A percentile compares a stretch with the other conserved stretches of the same genome.
These are phyloP conservation scores for Murraya koenigii DNA, from an alignment of 345 rosid genomes.

Conservation along the genomic window DNA sequence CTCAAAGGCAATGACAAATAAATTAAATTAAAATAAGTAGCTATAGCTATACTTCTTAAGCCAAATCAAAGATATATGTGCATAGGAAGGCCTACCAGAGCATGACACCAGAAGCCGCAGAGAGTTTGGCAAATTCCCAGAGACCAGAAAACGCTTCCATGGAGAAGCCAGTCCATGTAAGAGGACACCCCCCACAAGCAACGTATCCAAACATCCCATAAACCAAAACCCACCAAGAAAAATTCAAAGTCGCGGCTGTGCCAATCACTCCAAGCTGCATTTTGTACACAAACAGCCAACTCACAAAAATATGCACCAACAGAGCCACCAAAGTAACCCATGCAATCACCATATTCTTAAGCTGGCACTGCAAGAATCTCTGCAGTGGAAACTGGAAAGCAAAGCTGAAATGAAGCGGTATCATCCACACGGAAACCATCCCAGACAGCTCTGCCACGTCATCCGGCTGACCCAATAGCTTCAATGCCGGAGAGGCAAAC, in stretches of 20 bases:
- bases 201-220: conserved; percentile 37
- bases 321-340: conserved; percentile 41
- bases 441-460: conserved; percentile 59
- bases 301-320: conserved; percentile 41
- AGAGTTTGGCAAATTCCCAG: conserved; percentile 69
- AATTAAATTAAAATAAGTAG: too few relatives aligned
- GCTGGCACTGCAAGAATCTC: conserved; percentile 69
- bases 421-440: conserved; percentile 34
- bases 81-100: conserved; percentile 41
- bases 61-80: too few relatives aligned
- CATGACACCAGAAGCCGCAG: conserved; percentile 78
- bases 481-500: conserved; percentile 44
- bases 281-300: conserved; percentile 57
- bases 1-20: not conserved
- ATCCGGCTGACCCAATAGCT: conserved; percentile 59
- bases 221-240: conserved; percentile 69
- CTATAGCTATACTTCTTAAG: too few relatives aligned
- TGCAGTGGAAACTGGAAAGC: conserved; percentile 65
- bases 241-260: conserved; percentile 40
- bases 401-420: conserved; percentile 72
- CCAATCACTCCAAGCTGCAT: conserved; percentile 54
- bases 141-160: conserved; percentile 70
- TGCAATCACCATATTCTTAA: conserved; percentile 50
- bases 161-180: conserved; percentile 73
- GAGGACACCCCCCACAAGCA: conserved; percentile 56